Percentiles rank a stretch among this genome's conserved stretches.
phyloP scores from a whole-genome alignment of 139 green algal genomes.

The Parachlorella kessleri region DNA sequence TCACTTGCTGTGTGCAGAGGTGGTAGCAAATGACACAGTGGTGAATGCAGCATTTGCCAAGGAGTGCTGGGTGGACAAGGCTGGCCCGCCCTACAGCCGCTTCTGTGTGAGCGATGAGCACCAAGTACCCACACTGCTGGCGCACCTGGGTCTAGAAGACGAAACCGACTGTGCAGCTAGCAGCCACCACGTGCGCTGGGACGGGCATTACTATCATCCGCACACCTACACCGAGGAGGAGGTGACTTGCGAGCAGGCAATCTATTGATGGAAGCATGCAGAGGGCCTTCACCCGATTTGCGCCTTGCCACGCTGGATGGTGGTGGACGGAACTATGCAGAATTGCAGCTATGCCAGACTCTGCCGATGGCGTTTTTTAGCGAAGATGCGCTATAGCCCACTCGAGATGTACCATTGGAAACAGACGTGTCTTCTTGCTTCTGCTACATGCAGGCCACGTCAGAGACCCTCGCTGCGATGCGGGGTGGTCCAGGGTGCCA shows the following conservation, averaged over 20 bases:
- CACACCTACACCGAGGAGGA: neutral
- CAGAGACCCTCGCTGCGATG: neutral
- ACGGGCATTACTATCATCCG: neutral
- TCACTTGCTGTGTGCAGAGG: too few species aligned
- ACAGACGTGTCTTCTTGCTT: too few species aligned
- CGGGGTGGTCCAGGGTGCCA: neutral
- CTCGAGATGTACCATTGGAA: too few species aligned
- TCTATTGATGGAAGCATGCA: too few species aligned
- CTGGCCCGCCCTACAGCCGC: neutral
- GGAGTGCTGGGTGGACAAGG: neutral
- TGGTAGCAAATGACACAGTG: conserved; percentile 18
- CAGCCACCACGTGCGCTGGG: conserved; percentile 1
- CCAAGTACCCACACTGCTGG: conserved; percentile 49
- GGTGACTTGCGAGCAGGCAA: too few species aligned
- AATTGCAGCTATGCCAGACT: neutral
- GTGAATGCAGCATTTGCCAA: conserved; percentile 23
- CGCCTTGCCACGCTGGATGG: neutral
- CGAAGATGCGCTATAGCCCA: too few species aligned
- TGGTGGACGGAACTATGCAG: neutral
- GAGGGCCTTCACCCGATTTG: too few species aligned
- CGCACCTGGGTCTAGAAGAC: conserved; percentile 18
- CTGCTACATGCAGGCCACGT: neutral
- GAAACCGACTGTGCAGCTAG: conserved; percentile 25
- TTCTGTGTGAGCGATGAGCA: conserved; percentile 43
- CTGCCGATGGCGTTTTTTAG: neutral